Percentiles rank a stretch among this genome's conserved stretches.
phyloP scores from a whole-genome alignment of 345 rosid species.

The Raphanus sativus region DNA sequence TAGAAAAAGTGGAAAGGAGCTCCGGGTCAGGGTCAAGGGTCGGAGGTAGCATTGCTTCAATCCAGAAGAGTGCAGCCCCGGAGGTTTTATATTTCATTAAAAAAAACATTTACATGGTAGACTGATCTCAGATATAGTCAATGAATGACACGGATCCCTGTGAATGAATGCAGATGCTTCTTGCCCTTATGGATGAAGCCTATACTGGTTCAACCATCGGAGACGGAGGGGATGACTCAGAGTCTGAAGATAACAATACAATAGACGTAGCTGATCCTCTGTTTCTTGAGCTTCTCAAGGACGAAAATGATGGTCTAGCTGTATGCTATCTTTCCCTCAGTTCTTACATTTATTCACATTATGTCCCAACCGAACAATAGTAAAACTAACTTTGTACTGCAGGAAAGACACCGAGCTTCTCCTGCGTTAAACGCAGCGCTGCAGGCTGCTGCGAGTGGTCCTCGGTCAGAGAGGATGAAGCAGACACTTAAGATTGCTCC shows the following conservation, averaged over 20 bases:
- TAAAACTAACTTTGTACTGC: conserved; percentile 44
- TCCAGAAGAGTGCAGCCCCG: conserved; percentile 95
- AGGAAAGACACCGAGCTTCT: conserved; percentile 87
- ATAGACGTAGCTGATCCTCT: conserved; percentile 84
- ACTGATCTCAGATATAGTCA: conserved; percentile 12
- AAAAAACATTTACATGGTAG: conserved; percentile 11
- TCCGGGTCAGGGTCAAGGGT: conserved; percentile 70
- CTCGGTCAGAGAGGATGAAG: conserved; percentile 72
- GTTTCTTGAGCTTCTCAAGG: conserved; percentile 95
- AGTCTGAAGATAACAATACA: conserved; percentile 80
- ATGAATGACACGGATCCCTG: conserved; percentile 6
- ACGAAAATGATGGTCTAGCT: conserved; percentile 96
- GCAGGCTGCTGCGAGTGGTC: conserved; percentile 69
- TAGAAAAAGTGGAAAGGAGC: conserved; percentile 87
- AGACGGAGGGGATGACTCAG: conserved; percentile 87
- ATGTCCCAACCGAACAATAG: too few relatives aligned
- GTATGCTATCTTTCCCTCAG: too few relatives aligned
- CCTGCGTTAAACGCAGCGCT: conserved; percentile 68
- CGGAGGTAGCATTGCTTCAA: conserved; percentile 88
- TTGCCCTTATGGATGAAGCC: conserved; percentile 99
- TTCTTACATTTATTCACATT: too few relatives aligned
- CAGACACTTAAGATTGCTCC: conserved; percentile 72
- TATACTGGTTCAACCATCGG: conserved; percentile 95
- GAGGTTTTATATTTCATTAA: conserved; percentile 57
- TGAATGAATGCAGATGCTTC: conserved; percentile 71